phyloP scores from a whole-genome alignment of 345 rosid species.

The Rhizophora mangle region DNA sequence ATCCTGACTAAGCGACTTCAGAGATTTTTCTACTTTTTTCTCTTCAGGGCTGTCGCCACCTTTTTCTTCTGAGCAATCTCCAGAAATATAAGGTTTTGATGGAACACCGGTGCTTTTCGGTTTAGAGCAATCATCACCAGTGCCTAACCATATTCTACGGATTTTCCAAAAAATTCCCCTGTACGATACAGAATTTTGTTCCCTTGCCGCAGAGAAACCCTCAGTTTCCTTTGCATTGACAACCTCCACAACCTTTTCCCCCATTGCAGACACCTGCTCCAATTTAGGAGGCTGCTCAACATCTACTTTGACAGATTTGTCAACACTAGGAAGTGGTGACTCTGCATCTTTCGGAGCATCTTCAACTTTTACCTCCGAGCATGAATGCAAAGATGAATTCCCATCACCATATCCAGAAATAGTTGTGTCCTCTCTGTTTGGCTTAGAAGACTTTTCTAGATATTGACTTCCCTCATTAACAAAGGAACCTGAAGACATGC shows the following conservation, averaged over 20 bases:
- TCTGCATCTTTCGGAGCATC: constrained; percentile 18
- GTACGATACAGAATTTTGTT: constrained; percentile 34
- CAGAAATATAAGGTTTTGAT: constrained; percentile 16
- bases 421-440: constrained; percentile 21
- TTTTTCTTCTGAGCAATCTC: constrained; percentile 21
- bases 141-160: constrained; percentile 49
- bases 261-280: constrained; percentile 22
- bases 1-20: constrained; percentile 17
- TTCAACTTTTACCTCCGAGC: constrained; percentile 13
- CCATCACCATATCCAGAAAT: constrained; percentile 23
- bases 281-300: constrained; percentile 7
- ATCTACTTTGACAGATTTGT: constrained; percentile 25
- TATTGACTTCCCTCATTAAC: constrained; percentile 14
- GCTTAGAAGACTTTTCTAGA: constrained; percentile 11
- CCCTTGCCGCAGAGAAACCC: constrained; percentile 14
- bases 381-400: constrained; percentile 11
- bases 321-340: constrained; percentile 16
- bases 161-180: constrained; percentile 38
- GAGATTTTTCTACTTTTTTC: constrained; percentile 24
- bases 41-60: constrained; percentile 18
- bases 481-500: constrained; percentile 8
- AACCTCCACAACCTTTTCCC: constrained; percentile 15
- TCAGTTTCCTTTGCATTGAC: constrained; percentile 10
- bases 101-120: constrained; percentile 20
- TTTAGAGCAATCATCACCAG: constrained; percentile 18